Evolutionary conservation across 345 rosid genomes (phyloP).

Genomic region (Syzygium aqueum): DNA sequence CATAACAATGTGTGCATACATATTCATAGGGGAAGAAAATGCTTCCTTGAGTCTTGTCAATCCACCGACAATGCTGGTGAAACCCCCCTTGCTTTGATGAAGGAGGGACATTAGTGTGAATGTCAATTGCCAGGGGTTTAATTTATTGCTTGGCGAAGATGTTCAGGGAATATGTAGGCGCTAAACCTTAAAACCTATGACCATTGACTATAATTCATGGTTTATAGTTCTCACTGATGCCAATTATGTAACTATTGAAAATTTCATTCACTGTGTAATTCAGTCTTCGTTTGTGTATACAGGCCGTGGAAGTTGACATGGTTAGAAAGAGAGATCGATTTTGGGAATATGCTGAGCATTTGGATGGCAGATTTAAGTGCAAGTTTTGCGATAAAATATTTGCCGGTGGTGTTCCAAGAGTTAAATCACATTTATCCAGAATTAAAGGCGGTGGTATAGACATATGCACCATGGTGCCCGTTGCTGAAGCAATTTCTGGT

Average conservation of each 20-base stretch:
- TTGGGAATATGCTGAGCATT: background rate
- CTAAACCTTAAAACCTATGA: no score
- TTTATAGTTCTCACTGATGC: no score
- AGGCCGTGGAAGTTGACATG: background rate
- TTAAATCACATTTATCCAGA: conserved; percentile 7
- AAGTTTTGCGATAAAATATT: background rate
- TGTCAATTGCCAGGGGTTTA: no score
- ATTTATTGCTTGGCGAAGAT: no score
- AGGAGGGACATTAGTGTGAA: no score
- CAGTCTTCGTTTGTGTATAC: background rate
- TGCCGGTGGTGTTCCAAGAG: background rate
- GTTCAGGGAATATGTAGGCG: no score
- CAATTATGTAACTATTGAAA: background rate
- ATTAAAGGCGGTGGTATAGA: background rate
- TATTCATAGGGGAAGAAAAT: background rate
- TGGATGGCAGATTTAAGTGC: background rate
- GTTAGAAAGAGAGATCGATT: background rate
- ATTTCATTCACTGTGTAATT: background rate
- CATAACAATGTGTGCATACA: background rate
- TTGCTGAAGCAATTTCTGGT: background rate
- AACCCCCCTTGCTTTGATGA: no score
- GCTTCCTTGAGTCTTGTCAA: background rate
- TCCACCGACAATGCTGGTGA: no score
- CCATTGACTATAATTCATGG: no score
- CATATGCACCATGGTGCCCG: background rate